Evolutionary conservation across 176 grass and related monocot species (phyloP), one percentile per base, ranked within the genome.

Genomic region (Coix lacrymajobi): DNA sequence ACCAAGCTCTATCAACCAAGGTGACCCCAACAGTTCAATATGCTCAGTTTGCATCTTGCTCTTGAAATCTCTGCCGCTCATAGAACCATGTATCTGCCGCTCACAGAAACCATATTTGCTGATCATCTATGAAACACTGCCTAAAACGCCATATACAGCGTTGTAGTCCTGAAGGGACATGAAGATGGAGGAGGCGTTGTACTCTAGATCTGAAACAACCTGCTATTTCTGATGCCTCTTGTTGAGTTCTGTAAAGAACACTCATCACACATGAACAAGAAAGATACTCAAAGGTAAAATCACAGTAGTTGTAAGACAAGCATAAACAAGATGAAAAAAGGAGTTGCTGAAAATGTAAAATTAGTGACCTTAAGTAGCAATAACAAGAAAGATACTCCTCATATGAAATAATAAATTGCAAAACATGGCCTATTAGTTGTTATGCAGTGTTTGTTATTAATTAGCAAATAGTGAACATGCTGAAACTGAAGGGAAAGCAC

Each of bases 181-280:
- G 92, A 83, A 90, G 82, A 66, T 90, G 39, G 46, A 93, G 88
- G 76, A 94, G 92, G n/a, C 76, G 85, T 20, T 87, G 86, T 73
- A 90, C 92, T 84, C 92, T 90, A 45, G 88, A 84, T 76, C 88
- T 94, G 81, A 94, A 94, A 90, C 83, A 94, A 15, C 83, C 92
- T 61, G 92, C 92, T 86, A 94, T 94, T 49, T 88, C 88, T 56
- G 88, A 90, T 66, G 79, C 88, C 65, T 94, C 92, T 87, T 90
- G 66, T 81, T 90, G 45, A 94, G 85, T 88, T 94, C 85, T 73
- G 92, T 84, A 78, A 94, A 90, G 85, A 94, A 90, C 85, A 88
- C 30, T 94, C 79, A 73, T 94, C 84, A 54, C 88, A 94, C 70
- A 86, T 90, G 33, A 69, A 88, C 43, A 76, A 68, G 12, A 49